Evolutionary conservation across 2,329 filamentous ascomycete species (phyloP), one percentile per base, ranked within the genome.

Genomic region (Metarhizium rileyi): DNA sequence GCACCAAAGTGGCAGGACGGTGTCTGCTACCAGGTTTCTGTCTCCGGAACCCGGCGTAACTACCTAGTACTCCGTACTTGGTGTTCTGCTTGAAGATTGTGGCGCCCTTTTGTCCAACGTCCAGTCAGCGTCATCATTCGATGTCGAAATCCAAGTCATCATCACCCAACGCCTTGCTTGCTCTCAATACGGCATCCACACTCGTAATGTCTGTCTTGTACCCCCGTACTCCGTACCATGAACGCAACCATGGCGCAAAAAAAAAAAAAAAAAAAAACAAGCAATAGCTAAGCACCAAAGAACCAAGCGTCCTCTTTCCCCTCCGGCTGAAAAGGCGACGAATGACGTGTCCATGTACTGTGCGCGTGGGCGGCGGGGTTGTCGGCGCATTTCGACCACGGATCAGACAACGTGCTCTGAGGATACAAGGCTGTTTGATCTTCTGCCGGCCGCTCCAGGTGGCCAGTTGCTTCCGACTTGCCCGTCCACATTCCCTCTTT

Each of bases 381-480:
- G 51, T 57, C 53, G 54, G 59, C 50, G 53, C 55, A 50, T 56
- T 49, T 56, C 56, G 57, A 56, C 59, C 58, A 59, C 44, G 53
- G 44, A 44, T 46, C 51, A 43, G 46, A 52, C 52, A 61, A 60
- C 58, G 57, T 60, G 58, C 55, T 41, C 48, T 46, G 30, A 35
- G 40, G 35, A 45, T 22, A 22, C 45, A 50, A 46, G 41, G 38
- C 45, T 46, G 48, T 48, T 43, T 14, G 40, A 41, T 25, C 14
- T 23, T 25, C 10, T n/a, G 35, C 16, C 20, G 38, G 38, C 38
- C 40, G 28, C 30, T 33, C 30, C 28, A 41, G 8, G 46, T 51
- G 50, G 50, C n/a, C 33, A 26, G 5, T 36, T 20, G 35, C 44
- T 46, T 28, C 44, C 10, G 44, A 33, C 18, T n/a, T 20, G 35